Percentiles rank a stretch among this genome's conserved stretches.
phyloP scores from a whole-genome alignment of 192 early-diverging fungal species.

The Rhizophagus clarus region DNA sequence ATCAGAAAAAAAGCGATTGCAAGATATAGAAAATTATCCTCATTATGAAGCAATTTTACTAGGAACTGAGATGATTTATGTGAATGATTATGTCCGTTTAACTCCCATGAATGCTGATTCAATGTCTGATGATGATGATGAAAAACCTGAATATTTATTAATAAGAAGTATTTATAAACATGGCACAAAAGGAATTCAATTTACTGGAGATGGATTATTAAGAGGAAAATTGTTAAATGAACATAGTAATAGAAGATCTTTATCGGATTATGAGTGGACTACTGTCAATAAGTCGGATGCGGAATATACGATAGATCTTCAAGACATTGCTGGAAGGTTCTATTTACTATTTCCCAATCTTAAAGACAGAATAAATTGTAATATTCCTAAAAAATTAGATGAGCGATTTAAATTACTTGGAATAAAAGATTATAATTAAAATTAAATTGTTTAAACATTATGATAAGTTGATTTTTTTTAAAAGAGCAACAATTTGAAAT shows the following conservation, averaged over 20 bases:
- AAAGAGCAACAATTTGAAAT: too few relatives aligned
- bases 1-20: neutral
- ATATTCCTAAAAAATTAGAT: neutral
- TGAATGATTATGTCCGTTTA: constrained; percentile 3
- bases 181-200: constrained; percentile 8
- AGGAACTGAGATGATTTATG: constrained; percentile 5
- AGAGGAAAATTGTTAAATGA: neutral
- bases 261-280: neutral
- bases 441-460: too few relatives aligned
- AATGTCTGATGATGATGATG: neutral
- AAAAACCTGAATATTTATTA: neutral
- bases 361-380: neutral
- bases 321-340: constrained; percentile 17
- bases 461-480: too few relatives aligned
- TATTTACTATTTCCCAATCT: constrained; percentile 11
- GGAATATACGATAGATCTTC: constrained; percentile 4
- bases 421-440: neutral
- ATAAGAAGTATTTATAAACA: constrained; percentile 11
- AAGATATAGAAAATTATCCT: neutral
- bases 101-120: neutral
- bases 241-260: neutral
- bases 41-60: constrained; percentile 4
- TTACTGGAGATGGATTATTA: neutral
- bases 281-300: neutral
- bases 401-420: neutral